Base-by-base conservation (phyloP, 2,329 filamentous ascomycete species). In the Aspergillus oerlinghausenensis region DNA sequence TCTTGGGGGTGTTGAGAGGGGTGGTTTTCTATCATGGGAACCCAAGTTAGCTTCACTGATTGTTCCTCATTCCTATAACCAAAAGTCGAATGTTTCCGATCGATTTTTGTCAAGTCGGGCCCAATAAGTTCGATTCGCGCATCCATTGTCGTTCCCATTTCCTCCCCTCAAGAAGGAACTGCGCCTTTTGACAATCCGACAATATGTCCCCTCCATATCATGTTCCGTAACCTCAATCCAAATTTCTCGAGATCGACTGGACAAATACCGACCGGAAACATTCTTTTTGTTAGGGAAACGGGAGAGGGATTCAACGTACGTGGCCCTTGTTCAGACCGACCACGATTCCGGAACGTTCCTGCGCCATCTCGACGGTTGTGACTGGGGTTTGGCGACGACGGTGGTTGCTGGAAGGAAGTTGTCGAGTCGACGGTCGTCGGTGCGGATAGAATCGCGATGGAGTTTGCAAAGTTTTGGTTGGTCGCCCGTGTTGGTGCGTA, bases 21-120 rank as follows among this genome's bases (percentile, higher is more conserved):
- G 89, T 92, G 80, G 89, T 91, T 86, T 92, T 92, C 88, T 92
- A 80, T 79, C 67, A 71, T 69, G 72, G 65, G 63, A 63, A 63
- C 66, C 63, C 66, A 63, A 63, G 64, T 78, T 76, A 79, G 80
- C 50, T 62, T 55, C 38, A 35, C 21, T 28, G 9, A 47, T 47
- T 48, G 54, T 42, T 19, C 43, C n/a, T 25, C 28, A 23, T 23
- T 23, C 3, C 21, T 10, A 23, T 19, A 45, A 29, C 7, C 21
- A 10, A 17, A 47, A n/a, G 3, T 47, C 11, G 43, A 47, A 47
- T 47, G 43, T 7, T 47, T 23, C 43, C 43, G 21, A 47, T 47
- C 19, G 43, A 8, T 21, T 26, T 43, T 17, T 26, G 48, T 49
- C 51, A 42, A 45, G 45, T 59, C 55, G 40, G 43, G n/a, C n/a